Evolutionary conservation across 116 monocot genomes (phyloP), one percentile per base, ranked within the genome.

Genomic region (Zostera marina): DNA sequence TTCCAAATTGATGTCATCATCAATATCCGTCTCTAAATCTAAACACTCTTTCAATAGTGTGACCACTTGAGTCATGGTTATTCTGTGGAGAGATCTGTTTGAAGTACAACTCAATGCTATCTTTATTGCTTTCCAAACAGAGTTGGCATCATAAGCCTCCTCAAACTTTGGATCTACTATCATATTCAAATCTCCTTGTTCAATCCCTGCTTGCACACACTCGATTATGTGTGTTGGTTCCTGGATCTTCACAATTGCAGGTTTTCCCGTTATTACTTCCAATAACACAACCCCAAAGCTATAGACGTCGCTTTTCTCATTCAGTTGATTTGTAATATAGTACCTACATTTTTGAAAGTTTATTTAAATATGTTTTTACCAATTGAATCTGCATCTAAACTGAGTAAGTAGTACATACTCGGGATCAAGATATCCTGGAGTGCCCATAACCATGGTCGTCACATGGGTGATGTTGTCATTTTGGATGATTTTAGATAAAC

Each of bases 351-450:
- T 16, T 52, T 5, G 3, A 22, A 16, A 46, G 14, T 25, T 63
- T 7, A 22, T 47, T 47, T 7, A 15, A 47, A 47, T 7, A 9
- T 16, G 19, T 47, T 9, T n/a, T 5, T 6, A 16, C 13, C n/a
- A 9, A 47, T 1, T 47, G 13, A n/a, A 47, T 47, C 7, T 7
- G 13, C 7, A 48, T 15, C 15, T 16, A 16, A 48, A 16, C 11
- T 15, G 3, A 15, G 17, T 47, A 15, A 17, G 47, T 17, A 47
- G 0, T 45, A 58, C 61, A 11, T 83, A 88, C 65, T 88, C 83
- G 0, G 80, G 83, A 22, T 88, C 88, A 0, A 88, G 60, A 15
- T 88, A 88, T 0, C 88, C 80, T 9, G 76, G 74, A 59, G 83
- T 88, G 2, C 80, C 88, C 54, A 77, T 80, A 39, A 88, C 74